A percentile compares a stretch with the other conserved stretches of the same genome.
Conservation (phyloP, 352 stramenopile species). For the Phytopythium litorale region DNA sequence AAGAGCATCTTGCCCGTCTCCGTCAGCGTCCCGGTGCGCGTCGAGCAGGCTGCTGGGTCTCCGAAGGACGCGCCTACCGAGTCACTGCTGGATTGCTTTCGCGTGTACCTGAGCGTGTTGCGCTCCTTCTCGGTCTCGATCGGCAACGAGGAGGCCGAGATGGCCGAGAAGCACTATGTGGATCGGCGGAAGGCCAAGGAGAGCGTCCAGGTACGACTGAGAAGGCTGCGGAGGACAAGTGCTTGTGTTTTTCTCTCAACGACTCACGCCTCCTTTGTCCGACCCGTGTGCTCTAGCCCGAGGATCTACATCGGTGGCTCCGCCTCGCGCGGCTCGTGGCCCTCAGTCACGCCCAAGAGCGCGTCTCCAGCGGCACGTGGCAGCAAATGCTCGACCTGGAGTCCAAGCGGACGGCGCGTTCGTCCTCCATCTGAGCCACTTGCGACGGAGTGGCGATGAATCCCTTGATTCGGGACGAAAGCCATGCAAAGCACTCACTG, state of each 20-base stretch:
- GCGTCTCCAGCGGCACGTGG: conserved; percentile 46
- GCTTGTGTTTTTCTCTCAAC: not conserved
- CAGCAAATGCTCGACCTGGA: conserved; percentile 61
- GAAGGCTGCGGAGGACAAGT: not conserved
- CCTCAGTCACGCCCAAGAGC: conserved; percentile 54
- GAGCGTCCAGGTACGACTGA: conserved; percentile 56
- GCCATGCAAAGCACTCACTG: not conserved
- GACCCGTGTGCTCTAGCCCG: conserved; percentile 25
- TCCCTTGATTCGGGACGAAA: not conserved
- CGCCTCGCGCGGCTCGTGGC: conserved; percentile 66
- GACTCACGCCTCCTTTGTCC: not conserved
- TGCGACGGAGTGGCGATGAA: not conserved
- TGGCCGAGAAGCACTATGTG: conserved; percentile 79
- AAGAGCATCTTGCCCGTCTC: conserved; percentile 73
- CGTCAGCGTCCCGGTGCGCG: conserved; percentile 34
- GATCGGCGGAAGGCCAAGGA: conserved; percentile 61
- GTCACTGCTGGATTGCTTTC: conserved; percentile 58
- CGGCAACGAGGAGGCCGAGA: conserved; percentile 68
- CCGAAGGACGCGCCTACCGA: conserved; percentile 5
- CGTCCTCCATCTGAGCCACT: not conserved
- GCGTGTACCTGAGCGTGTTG: conserved; percentile 57
- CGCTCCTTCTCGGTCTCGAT: conserved; percentile 52
- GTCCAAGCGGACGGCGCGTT: conserved; percentile 27
- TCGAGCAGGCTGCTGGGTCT: not conserved
- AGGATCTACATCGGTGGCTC: conserved; percentile 79